Conservation (phyloP, 78 protist genomes). For the Emiliania huxleyi region DNA sequence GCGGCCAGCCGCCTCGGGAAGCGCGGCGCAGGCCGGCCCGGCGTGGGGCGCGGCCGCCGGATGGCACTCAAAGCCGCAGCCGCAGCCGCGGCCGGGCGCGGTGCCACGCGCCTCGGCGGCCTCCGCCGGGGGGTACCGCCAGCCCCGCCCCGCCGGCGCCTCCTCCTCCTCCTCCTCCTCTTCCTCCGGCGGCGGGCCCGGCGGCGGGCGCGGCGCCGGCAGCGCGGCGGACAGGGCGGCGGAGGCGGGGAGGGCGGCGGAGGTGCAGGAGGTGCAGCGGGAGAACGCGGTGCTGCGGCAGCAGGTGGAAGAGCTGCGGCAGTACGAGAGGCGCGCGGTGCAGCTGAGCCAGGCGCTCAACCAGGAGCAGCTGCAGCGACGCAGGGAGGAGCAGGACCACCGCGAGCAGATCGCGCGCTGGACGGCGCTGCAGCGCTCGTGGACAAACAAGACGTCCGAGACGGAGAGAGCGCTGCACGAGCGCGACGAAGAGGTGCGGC, state of each 20-base stretch:
- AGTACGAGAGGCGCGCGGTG: neutral
- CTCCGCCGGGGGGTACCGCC: too few species aligned
- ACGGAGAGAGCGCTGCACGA: neutral
- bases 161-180: neutral
- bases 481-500: neutral
- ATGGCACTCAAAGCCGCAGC: neutral
- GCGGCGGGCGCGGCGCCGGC: neutral
- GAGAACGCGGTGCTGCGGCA: neutral
- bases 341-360: neutral
- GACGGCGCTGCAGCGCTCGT: too few species aligned
- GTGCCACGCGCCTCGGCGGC: too few species aligned
- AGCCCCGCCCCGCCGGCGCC: neutral
- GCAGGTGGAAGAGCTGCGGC: neutral
- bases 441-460: neutral
- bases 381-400: neutral
- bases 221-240: neutral
- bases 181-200: neutral
- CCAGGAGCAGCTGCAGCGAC: neutral
- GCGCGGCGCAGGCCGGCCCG: too few species aligned
- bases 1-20: too few species aligned
- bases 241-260: neutral
- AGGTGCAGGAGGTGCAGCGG: neutral
- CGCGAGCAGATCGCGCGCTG: too few species aligned
- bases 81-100: neutral
- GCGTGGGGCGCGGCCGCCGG: neutral